Percentiles rank a stretch among this genome's conserved stretches.
phyloP scores from a whole-genome alignment of 1,284 basidiomycete genomes.

The Puccinia hordei region DNA sequence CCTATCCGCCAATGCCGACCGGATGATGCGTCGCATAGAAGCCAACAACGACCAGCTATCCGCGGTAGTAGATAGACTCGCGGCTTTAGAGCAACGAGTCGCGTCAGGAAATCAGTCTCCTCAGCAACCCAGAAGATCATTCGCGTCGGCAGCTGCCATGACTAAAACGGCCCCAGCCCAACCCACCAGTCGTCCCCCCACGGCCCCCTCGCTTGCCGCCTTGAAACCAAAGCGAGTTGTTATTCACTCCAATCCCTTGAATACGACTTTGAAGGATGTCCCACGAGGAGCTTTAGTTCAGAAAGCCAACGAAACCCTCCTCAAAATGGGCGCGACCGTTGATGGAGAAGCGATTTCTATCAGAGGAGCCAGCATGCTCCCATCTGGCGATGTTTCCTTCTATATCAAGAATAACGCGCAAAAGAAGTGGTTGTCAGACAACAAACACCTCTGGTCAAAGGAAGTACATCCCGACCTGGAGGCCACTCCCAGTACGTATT shows the following conservation, averaged over 20 bases:
- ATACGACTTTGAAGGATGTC: not conserved
- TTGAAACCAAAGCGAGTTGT: not conserved
- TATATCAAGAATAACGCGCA: not conserved
- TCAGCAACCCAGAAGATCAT: no score
- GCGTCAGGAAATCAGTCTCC: no score
- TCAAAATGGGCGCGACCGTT: not conserved
- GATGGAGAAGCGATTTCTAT: not conserved
- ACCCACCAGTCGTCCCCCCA: no score
- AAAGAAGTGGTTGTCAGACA: not conserved
- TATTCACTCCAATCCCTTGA: not conserved
- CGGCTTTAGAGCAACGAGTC: no score
- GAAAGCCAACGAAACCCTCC: no score
- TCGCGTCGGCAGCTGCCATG: no score
- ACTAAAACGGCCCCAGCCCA: no score
- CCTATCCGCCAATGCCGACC: no score
- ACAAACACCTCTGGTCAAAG: constrained; percentile 3
- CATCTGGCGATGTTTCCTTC: not conserved
- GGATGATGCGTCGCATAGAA: no score
- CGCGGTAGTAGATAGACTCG: no score
- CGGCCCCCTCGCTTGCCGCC: not conserved
- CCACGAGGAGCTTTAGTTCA: not conserved
- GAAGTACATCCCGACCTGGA: not conserved
- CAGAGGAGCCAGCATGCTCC: not conserved
- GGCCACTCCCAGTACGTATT: not conserved
- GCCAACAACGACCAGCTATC: no score